phyloP scores from a whole-genome alignment of 768 basidiomycete genomes.

The Goffeauzyma gilvescens region DNA sequence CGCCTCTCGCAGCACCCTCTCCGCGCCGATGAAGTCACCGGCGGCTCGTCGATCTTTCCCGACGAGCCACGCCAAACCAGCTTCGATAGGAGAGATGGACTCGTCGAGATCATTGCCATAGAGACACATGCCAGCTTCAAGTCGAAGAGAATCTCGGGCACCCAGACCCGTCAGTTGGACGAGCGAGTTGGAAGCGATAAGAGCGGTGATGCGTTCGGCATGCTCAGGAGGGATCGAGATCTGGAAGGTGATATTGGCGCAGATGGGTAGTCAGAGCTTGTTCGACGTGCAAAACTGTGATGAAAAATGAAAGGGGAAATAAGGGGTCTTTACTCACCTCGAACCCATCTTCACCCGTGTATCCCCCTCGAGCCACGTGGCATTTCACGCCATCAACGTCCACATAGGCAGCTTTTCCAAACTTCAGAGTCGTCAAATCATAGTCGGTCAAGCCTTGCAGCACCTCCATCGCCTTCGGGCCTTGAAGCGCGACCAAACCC shows the following conservation, averaged over 20 bases:
- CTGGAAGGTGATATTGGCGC: constrained; percentile 23
- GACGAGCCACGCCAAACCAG: constrained; percentile 80
- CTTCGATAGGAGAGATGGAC: constrained; percentile 67
- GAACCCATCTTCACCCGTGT: constrained; percentile 97
- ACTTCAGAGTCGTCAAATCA: constrained; percentile 55
- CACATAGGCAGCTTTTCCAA: constrained; percentile 66
- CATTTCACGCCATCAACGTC: constrained; percentile 59
- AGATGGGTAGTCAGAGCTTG: neutral
- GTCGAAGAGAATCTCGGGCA: constrained; percentile 75
- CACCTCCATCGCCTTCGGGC: constrained; percentile 62
- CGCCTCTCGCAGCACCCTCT: constrained; percentile 51
- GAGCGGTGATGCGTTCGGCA: constrained; percentile 48
- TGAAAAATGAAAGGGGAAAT: neutral
- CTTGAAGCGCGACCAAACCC: constrained; percentile 83
- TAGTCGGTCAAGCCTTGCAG: constrained; percentile 57
- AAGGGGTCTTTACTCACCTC: constrained; percentile 41
- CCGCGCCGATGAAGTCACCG: constrained; percentile 55
- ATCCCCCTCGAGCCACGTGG: constrained; percentile 83
- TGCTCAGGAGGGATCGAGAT: constrained; percentile 72
- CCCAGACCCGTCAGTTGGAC: constrained; percentile 79
- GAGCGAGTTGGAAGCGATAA: constrained; percentile 43
- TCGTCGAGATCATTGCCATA: constrained; percentile 91
- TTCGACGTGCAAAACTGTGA: neutral
- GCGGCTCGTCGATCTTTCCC: constrained; percentile 62
- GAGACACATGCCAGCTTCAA: constrained; percentile 92